phyloP scores from a whole-genome alignment of 2,329 filamentous ascomycete genomes.

The Aspergillus brasiliensis region DNA sequence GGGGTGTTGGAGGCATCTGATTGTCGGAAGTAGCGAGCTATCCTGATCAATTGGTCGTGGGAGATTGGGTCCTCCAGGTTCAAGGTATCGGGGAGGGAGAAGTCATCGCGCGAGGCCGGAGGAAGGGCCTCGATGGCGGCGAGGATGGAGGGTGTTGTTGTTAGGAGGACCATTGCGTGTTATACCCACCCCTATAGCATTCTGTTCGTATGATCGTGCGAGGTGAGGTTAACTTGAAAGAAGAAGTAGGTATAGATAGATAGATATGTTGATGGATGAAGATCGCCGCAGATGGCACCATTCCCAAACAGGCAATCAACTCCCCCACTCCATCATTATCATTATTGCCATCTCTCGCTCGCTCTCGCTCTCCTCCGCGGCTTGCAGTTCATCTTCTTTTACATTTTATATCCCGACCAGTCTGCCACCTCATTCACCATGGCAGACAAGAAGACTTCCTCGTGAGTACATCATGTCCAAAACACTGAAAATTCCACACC shows the following conservation, averaged over 20 bases:
- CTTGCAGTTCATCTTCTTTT: neutral
- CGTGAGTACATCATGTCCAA: conserved; percentile 22
- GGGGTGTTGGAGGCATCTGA: conserved; percentile 4
- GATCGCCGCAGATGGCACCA: conserved; percentile 13
- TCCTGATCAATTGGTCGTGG: conserved; percentile 43
- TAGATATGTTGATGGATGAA: neutral
- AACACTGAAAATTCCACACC: neutral
- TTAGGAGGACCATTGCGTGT: conserved; percentile 44
- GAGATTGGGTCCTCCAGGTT: conserved; percentile 40
- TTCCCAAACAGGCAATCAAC: conserved; percentile 30
- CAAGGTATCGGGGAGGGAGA: conserved; percentile 37
- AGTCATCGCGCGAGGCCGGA: conserved; percentile 30
- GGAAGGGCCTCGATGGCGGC: conserved; percentile 42
- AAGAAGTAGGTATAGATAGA: conserved; percentile 15
- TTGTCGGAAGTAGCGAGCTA: conserved; percentile 35
- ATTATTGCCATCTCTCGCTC: neutral
- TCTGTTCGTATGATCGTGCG: neutral
- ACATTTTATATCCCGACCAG: neutral
- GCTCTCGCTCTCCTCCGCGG: neutral
- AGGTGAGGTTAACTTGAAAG: neutral
- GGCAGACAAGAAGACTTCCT: conserved; percentile 33
- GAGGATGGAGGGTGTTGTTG: conserved; percentile 43
- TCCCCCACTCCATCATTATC: conserved; percentile 15
- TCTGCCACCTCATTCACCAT: conserved; percentile 28
- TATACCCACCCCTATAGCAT: neutral